Evolutionary conservation across 495 filamentous ascomycete genomes (phyloP), one percentile per base, ranked within the genome.

Genomic region (Xylaria grammica): DNA sequence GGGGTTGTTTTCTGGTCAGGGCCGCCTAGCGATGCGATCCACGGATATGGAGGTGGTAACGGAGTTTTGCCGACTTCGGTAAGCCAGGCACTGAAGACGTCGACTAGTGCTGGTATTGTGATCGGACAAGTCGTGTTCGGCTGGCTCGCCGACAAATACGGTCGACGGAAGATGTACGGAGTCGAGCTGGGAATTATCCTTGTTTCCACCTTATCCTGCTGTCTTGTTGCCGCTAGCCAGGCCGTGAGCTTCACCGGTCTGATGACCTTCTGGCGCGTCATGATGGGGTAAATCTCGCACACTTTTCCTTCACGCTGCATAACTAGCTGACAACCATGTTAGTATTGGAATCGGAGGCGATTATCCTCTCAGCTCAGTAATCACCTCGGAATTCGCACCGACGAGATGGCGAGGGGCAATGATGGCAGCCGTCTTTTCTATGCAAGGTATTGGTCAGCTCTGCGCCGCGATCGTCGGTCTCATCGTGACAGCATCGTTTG

Each of bases 401-500:
- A 94, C 90, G 51, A 89, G 91, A 72, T 92, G 90, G 89, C 83
- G 92, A 59, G 92, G 92, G 54, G 90, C 88, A 50, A 94, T 96
- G 92, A 92, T 96, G 89, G 91, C 85, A 15, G 83, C 90, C 7
- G 91, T 96, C 38, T 95, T 96, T 70, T 88, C 90, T 34, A 94
- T 94, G 89, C 92, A 95, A 71, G 91, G 91, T 40, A 82, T 92
- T 61, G 92, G 92, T 50, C 83, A 93, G 72, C 82, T 94, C 53
- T 81, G 80, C 5, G 90, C 89, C 44, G 90, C 90, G 1, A 77
- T 94, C 8, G 80, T 93, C 13, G 88, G 90, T 4, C 77, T 95
- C 29, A 86, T 92, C 50, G 85, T 91, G 40, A 89, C 86, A 0
- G 74, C 80, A 13, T 89, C 85, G 29, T 95, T 94, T 82, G 89